Conservation (phyloP, 768 basidiomycete species). For the Mycena leptocephala region DNA sequence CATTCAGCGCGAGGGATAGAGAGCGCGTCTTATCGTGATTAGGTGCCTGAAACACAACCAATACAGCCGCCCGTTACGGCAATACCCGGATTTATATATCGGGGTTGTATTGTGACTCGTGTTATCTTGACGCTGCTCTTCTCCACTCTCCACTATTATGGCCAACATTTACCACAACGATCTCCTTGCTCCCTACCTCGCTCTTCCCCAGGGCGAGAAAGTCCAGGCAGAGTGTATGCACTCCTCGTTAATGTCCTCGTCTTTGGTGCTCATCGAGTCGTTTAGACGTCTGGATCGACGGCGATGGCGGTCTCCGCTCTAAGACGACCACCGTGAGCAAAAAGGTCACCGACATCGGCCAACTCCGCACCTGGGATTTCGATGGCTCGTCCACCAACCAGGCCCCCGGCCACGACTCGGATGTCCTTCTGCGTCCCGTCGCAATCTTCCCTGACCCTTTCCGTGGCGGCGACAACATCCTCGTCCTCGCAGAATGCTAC, state of each 20-base stretch:
- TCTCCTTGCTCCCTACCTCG: conserved; percentile 91
- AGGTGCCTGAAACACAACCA: neutral
- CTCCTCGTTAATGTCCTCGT: conserved; percentile 25
- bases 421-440: conserved; percentile 97
- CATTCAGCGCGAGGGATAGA: too few species aligned
- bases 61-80: neutral
- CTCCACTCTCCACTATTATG: conserved; percentile 37
- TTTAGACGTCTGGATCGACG: conserved; percentile 98
- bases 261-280: conserved; percentile 19
- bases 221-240: conserved; percentile 93
- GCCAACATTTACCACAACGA: conserved; percentile 79
- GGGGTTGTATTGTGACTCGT: neutral
- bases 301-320: conserved; percentile 93
- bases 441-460: conserved; percentile 99
- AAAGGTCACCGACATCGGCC: conserved; percentile 89
- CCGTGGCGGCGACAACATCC: conserved; percentile 98
- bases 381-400: conserved; percentile 99
- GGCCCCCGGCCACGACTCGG: conserved; percentile 95
- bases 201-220: conserved; percentile 92
- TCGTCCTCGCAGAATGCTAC: conserved; percentile 97
- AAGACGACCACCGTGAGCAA: conserved; percentile 96
- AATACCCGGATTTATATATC: neutral
- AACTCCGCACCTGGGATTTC: conserved; percentile 99
- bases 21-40: neutral
- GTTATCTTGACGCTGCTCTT: conserved; percentile 39